Evolutionary conservation across 441 rosid species (phyloP), one percentile per base, ranked within the genome.

Genomic region (Euphorbia schlechtendalii): DNA sequence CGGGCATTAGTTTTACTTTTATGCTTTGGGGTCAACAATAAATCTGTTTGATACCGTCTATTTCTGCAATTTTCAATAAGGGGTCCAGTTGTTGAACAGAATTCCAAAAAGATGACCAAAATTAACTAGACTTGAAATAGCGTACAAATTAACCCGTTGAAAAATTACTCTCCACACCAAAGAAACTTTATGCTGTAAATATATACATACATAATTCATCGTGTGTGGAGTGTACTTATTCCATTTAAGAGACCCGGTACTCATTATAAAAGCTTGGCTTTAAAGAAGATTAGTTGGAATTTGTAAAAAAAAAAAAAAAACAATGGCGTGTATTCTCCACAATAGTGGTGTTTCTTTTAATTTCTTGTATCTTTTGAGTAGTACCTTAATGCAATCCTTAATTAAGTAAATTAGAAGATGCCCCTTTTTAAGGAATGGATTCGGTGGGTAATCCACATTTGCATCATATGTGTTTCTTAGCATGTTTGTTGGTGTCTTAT

Each of bases 401-500:
- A 43, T 14, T 12, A 43, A 43, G 12, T 43, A 43, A 43, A 11
- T 43, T 2, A 43, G 14, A 43, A 43, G 48, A 43, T 43, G 8
- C 48, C 48, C 15, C 12, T 14, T 43, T 43, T 4, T 32, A 38
- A 12, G 45, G 45, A 14, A 40, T 8, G 45, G 7, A 40, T 40
- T 32, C 3, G 7, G 45, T 1, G 14, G 1, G 2, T 40, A 40
- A 40, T 1, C 14, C 8, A 12, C 4, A 43, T 11, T 43, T 43
- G 48, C 48, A 43, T 4, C 48, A 43, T 17, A 5, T 48, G 45
- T 40, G 65, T 68, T 60, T 52, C 49, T 60, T 36, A 38, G 60
- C 60, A 60, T 60, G 43, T 61, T 56, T 28, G 40, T 68, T 20
- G 45, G 3, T 53, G 61, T 61, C 66, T 38, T 68, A 14, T 68